Evolutionary conservation across 371 early-diverging fungal species (phyloP), one percentile per base, ranked within the genome.

Genomic region (Lichtheimia ornata): DNA sequence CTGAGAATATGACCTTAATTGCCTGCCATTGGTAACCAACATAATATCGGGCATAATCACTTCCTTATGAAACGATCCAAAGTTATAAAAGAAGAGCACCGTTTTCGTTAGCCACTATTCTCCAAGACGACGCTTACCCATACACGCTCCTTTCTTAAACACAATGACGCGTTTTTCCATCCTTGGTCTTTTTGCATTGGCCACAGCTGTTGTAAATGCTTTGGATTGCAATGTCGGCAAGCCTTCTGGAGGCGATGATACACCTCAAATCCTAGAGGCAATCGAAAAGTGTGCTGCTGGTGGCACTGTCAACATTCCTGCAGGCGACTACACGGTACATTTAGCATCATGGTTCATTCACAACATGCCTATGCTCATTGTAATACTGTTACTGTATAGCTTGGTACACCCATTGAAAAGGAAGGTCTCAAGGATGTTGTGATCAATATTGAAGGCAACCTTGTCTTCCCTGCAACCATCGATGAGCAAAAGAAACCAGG

Each of bases 281-380:
- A 42, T 60, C 14, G 22, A 60, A 6, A 45, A 52, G 14, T 60
- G 61, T n/a, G 53, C 44, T 24, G 24, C 53, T 4, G 52, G 53
- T n/a, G 61, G 61, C n/a, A 60, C 53, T 1, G 44, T 60, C 13
- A 60, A 52, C 22, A 60, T 60, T 45, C 61, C 61, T 18, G 5
- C 52, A 6, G 61, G 61, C 27, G 53, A 60, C 3, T 60, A 53
- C 17, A 52, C 52, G 45, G 61, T 60, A 60, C 24, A 25, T 18
- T 35, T 9, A 1, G 28, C 9, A 35, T 35, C 2, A 35, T 35
- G 9, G 6, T 15, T 53, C 13, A 40, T 0, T 5, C 9, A 3
- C 9, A 3, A 5, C 27, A 4, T 47, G n/a, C 17, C 11, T 35
- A 9, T 27, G 15, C 13, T 47, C 2, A 14, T 25, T 49, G n/a